Base-by-base conservation (phyloP, 2,329 filamentous ascomycete genomes). In the Harringtonia lauricola region DNA sequence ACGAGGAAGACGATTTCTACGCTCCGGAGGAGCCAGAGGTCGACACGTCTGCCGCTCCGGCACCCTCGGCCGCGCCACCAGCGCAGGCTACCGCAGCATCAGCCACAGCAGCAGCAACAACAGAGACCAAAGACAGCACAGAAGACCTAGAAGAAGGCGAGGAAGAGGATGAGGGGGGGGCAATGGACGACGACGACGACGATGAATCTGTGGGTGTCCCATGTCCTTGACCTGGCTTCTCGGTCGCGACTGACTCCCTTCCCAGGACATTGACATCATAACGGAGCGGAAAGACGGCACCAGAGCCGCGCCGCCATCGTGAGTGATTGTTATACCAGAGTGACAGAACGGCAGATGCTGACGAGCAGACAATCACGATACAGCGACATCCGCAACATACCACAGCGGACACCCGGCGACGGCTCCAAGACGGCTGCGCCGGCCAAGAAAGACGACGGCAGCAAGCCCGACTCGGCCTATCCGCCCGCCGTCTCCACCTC, bases 401-500 rank as follows among this genome's bases (percentile, higher is more conserved):
- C 76, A 2, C 76, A 80, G 57, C 63, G 76, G 43, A 71, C 74
- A 12, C 64, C 72, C 2, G 74, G 77, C 40, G 60, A 63, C 19
- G 53, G 67, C 3, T 58, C 63, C 19, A 75, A 75, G 53, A 57
- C 66, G 15, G 58, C 65, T 7, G 58, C 67, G n/a, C 58, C 65
- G 4, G 58, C 66, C 0, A 26, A 26, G 10, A 26, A 26, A 10
- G 24, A 52, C 60, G 31, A 29, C 37, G 31, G 22, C 31, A 44
- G 22, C 15, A 28, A 19, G 19, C 21, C 17, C 13, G n/a, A n/a
- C 22, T 29, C 19, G 30, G 19, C 36, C 24, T 44, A 9, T 49
- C 57, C 0, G 44, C 47, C 81, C 53, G 67, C 92, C 60, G 67
- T 87, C 61, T 67, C 83, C 34, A 89, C 83, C 46, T 95, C 88